Conservation (phyloP, 2,329 filamentous ascomycete genomes). For the Conoideocrella luteorostrata region DNA sequence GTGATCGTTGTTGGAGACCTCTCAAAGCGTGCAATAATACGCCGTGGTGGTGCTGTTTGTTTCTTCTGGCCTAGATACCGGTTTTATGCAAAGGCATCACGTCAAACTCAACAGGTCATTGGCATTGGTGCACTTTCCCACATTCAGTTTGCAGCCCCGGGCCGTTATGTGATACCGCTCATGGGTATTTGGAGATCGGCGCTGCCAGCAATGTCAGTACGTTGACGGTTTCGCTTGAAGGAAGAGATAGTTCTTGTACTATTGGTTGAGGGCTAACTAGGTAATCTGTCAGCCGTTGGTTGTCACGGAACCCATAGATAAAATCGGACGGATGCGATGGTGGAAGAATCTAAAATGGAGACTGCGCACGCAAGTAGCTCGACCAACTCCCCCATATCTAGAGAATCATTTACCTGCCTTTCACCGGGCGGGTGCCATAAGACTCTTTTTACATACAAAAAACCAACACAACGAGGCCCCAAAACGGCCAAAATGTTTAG, state of each 20-base stretch:
- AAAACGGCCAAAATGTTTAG: too few relatives aligned
- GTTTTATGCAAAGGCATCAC: constrained; percentile 37
- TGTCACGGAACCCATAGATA: constrained; percentile 43
- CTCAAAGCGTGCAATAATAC: constrained; percentile 22
- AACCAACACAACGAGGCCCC: too few relatives aligned
- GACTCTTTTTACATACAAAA: too few relatives aligned
- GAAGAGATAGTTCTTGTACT: constrained; percentile 34
- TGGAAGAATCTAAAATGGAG: constrained; percentile 47
- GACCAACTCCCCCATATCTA: too few relatives aligned
- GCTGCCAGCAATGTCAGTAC: constrained; percentile 25
- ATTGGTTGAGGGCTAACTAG: constrained; percentile 40
- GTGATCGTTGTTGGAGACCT: constrained; percentile 30
- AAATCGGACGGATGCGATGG: constrained; percentile 32
- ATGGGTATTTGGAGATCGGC: constrained; percentile 30
- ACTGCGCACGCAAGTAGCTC: too few relatives aligned
- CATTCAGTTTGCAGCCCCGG: too few relatives aligned
- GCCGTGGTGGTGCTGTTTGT: constrained; percentile 16
- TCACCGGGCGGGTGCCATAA: too few relatives aligned
- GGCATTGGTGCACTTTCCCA: constrained; percentile 36
- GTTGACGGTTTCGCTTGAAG: constrained; percentile 46
- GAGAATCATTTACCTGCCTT: too few relatives aligned
- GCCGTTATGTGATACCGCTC: too few relatives aligned
- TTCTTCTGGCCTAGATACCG: constrained; percentile 15
- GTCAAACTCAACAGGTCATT: constrained; percentile 31
- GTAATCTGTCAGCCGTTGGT: constrained; percentile 47